Evolutionary conservation across 202 grass and related monocot genomes (phyloP).

Genomic region (Musa balbisiana): DNA sequence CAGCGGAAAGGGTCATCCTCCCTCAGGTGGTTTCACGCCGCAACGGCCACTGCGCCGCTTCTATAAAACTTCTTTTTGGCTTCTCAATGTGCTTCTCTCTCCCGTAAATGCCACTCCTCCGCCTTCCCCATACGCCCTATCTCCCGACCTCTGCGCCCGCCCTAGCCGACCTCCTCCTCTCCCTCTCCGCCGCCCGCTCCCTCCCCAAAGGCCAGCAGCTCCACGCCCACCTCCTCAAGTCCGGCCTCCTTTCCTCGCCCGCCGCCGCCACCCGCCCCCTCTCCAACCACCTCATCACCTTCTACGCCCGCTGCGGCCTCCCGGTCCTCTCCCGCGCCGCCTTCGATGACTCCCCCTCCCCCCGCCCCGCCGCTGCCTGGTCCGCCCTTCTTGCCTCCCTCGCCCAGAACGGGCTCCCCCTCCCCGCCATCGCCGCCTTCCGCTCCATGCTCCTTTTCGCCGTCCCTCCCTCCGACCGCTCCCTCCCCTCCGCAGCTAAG

Average conservation of each 20-base stretch:
- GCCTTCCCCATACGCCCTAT: neutral
- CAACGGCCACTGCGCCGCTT: neutral
- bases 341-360: conserved; percentile 55
- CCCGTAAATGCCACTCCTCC: conserved; percentile 17
- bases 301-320: conserved; percentile 68
- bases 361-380: conserved; percentile 51
- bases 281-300: conserved; percentile 79
- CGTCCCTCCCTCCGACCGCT: conserved; percentile 52
- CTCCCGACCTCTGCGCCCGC: conserved; percentile 27
- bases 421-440: conserved; percentile 42
- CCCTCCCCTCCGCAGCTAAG: conserved; percentile 63
- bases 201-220: conserved; percentile 77
- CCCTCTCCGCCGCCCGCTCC: conserved; percentile 47
- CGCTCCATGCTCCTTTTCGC: conserved; percentile 50
- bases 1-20: too few species aligned
- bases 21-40: too few species aligned
- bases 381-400: conserved; percentile 63
- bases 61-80: neutral
- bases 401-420: conserved; percentile 50
- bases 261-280: conserved; percentile 31
- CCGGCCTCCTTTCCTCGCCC: conserved; percentile 48
- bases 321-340: conserved; percentile 46
- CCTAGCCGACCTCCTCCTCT: conserved; percentile 43
- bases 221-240: conserved; percentile 62
- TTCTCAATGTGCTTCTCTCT: too few species aligned